These are phyloP conservation scores for Naganishia vaughanmartiniae DNA, from an alignment of 768 basidiomycete genomes.

Conservation along the genomic window DNA sequence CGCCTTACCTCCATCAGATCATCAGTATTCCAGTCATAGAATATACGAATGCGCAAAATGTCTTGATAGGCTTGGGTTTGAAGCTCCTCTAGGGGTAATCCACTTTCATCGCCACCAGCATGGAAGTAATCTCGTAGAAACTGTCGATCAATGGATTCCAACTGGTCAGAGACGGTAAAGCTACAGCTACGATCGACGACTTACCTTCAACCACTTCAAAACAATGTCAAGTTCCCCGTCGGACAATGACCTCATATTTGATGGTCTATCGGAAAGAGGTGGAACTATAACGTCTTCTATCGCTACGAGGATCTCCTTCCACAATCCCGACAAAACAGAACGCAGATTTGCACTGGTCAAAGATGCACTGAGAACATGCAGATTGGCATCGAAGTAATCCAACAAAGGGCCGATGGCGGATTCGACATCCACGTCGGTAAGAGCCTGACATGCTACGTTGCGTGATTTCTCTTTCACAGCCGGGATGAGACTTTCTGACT, in stretches of 20 bases:
- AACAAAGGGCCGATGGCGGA: constrained; percentile 85
- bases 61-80: constrained; percentile 96
- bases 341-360: constrained; percentile 78
- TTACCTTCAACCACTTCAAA: constrained; percentile 92
- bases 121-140: constrained; percentile 94
- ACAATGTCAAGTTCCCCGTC: constrained; percentile 98
- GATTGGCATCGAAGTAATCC: constrained; percentile 92
- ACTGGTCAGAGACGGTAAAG: neutral
- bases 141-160: constrained; percentile 53
- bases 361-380: constrained; percentile 84
- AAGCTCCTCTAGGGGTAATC: constrained; percentile 75
- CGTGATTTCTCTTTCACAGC: constrained; percentile 32
- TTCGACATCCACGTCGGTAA: constrained; percentile 92
- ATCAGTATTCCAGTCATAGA: constrained; percentile 79
- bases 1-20: constrained; percentile 52
- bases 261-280: constrained; percentile 75
- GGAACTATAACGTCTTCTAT: constrained; percentile 88
- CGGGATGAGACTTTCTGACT: constrained; percentile 44
- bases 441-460: constrained; percentile 38
- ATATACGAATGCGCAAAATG: constrained; percentile 79
- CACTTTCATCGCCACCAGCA: constrained; percentile 80
- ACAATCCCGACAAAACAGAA: constrained; percentile 85
- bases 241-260: constrained; percentile 84
- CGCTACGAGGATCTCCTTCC: constrained; percentile 89
- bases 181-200: constrained; percentile 29